These are phyloP conservation scores for Diaporthe sp. DNA, from an alignment of 2,329 filamentous ascomycete genomes.

Conservation along the genomic window DNA sequence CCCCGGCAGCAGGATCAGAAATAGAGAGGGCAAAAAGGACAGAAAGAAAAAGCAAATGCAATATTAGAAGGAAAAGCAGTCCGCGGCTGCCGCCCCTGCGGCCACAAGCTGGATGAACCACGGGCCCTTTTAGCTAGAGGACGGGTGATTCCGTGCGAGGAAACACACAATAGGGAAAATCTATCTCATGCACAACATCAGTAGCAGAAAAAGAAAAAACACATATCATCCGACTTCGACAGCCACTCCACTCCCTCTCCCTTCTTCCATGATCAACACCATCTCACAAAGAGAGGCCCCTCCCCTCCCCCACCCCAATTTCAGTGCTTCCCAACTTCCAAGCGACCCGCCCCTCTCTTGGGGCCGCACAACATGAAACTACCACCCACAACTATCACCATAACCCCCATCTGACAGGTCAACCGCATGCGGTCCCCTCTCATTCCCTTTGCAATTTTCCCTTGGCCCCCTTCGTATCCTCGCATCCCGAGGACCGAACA, in stretches of 20 bases:
- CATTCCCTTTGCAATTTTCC: background rate
- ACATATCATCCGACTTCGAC: background rate
- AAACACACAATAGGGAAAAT: background rate
- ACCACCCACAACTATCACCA: background rate
- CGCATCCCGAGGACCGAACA: background rate
- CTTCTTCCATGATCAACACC: background rate
- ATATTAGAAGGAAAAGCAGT: background rate
- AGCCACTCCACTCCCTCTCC: background rate
- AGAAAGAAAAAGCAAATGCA: background rate
- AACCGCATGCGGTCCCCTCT: background rate
- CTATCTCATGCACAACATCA: background rate
- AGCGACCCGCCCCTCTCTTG: background rate
- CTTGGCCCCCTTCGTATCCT: background rate
- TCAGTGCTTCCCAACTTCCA: background rate
- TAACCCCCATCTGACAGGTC: conserved; percentile 8
- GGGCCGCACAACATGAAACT: conserved; percentile 5
- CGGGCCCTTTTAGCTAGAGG: too few relatives aligned
- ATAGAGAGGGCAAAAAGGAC: background rate
- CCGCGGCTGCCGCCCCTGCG: background rate
- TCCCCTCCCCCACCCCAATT: background rate
- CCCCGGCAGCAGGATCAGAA: background rate
- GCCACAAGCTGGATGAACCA: background rate
- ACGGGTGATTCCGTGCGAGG: background rate
- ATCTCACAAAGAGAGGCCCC: background rate
- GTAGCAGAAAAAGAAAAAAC: background rate